These are phyloP conservation scores for Chernovozyma sophiae-reginae DNA, from an alignment of 1,139 yeast genomes.

Conservation along the genomic window DNA sequence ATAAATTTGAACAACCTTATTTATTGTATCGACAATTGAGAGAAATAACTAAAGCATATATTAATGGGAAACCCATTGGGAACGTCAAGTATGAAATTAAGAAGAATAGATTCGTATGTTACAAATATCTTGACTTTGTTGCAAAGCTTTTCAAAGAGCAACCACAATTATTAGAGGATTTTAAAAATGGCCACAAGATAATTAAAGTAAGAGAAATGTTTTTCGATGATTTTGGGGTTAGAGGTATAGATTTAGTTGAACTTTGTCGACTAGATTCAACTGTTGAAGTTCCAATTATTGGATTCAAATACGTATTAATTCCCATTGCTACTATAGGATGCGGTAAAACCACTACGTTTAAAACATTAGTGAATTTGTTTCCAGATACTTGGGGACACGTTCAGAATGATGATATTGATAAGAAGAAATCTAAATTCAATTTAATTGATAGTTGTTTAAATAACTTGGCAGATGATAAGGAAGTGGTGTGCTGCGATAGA, in stretches of 20 bases:
- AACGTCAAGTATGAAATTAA: conserved; percentile 38
- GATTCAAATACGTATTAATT: conserved; percentile 55
- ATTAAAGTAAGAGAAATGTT: conserved; percentile 63
- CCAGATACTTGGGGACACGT: conserved; percentile 65
- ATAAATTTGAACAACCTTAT: conserved; percentile 93
- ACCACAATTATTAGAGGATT: conserved; percentile 43
- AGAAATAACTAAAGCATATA: conserved; percentile 68
- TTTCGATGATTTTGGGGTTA: conserved; percentile 42
- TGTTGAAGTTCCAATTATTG: conserved; percentile 2
- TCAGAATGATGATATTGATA: conserved; percentile 77
- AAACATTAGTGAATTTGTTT: conserved; percentile 52
- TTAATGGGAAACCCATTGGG: conserved; percentile 36
- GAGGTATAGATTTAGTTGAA: conserved; percentile 30
- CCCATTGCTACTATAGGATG: conserved; percentile 93
- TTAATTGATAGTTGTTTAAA: conserved; percentile 51
- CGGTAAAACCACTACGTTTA: conserved; percentile 85
- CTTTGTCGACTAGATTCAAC: background rate
- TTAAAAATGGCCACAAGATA: conserved; percentile 62
- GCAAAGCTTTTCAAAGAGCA: conserved; percentile 47
- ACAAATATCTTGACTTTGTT: conserved; percentile 66
- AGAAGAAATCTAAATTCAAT: conserved; percentile 44
- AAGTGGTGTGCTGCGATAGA: conserved; percentile 72
- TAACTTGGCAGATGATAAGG: conserved; percentile 21
- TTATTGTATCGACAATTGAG: conserved; percentile 86
- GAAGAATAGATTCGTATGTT: conserved; percentile 56